Evolutionary conservation across 1,284 basidiomycete species (phyloP).

Genomic region (Apiotrichum montevideense): DNA sequence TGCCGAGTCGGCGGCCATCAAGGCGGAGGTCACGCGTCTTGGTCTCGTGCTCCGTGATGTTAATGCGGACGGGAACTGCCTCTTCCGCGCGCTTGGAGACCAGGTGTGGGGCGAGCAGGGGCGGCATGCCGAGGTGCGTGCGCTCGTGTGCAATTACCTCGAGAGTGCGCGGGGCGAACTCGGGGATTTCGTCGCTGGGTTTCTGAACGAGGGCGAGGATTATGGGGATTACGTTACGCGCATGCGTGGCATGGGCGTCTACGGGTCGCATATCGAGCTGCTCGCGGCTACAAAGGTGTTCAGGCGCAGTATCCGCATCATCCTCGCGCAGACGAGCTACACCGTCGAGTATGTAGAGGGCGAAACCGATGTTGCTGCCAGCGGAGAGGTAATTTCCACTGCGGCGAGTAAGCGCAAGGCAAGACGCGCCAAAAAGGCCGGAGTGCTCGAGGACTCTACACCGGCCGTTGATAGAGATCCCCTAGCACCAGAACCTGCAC

Average conservation of each 20-base stretch:
- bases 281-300: slow-evolving; percentile 38
- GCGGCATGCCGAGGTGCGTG: slow-evolving; percentile 34
- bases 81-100: slow-evolving; percentile 37
- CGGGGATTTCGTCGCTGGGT: slow-evolving; percentile 32
- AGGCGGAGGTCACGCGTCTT: slow-evolving; percentile 25
- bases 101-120: slow-evolving; percentile 39
- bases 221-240: slow-evolving; percentile 35
- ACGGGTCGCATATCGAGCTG: slow-evolving; percentile 40
- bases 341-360: slow-evolving; percentile 26
- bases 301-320: slow-evolving; percentile 34
- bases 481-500: neutral
- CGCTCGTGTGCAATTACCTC: slow-evolving; percentile 39
- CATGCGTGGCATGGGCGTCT: slow-evolving; percentile 36
- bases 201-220: slow-evolving; percentile 32
- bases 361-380: neutral
- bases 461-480: neutral
- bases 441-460: neutral
- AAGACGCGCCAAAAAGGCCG: neutral
- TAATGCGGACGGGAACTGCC: slow-evolving; percentile 42
- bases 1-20: slow-evolving; percentile 22
- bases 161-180: slow-evolving; percentile 29
- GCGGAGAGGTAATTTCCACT: neutral
- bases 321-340: slow-evolving; percentile 34
- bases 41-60: slow-evolving; percentile 35
- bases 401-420: neutral